Base-by-base conservation (phyloP, 208 protist genomes). In the Naegleria fowleri region DNA sequence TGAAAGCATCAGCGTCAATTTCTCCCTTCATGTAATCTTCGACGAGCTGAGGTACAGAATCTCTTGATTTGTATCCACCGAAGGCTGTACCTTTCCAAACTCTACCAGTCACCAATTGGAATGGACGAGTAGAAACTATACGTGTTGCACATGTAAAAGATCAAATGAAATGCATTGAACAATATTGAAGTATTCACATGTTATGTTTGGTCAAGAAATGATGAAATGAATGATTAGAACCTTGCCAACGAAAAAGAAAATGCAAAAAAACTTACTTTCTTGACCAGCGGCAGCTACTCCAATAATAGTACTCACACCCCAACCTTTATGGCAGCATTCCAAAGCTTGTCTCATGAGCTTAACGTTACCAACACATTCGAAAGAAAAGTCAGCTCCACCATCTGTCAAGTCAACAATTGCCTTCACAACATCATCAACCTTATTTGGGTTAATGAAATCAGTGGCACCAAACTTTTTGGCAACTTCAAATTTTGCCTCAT, bases 361-460 rank as follows among this genome's bases (percentile, higher is more conserved):
- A 5, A 95, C 93, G 92, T 95, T 96, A 76, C 96, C 96, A 55
- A 95, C 94, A 92, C 93, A 95, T 40, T 98, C 97, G 91, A 97
- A 98, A 40, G 94, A 95, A 93, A 97, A 98, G 93, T 98, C 96
- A 2, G 96, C 58, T 40, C 95, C 95, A 33, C 94, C 91, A 25
- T 94, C 92, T 9, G 95, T 95, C 86, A 94, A 91, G 38, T 94
- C 92, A 16, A 83, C 58, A 79, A 83, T 83, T 5, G 40, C 41
- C 19, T 67, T 15, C 2, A 88, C 15, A 15, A 92, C 79, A 36
- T 95, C 51, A 83, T 95, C 83, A 85, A 94, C 93, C 76, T 86
- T 55, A 36, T 93, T 94, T 58, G 96, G 96, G 92, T 96, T 97
- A 52, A 97, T 84, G 90, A 39, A 96, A 52, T 97, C 95, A 22